phyloP scores from a whole-genome alignment of 768 basidiomycete genomes.

The Suillus lakei region DNA sequence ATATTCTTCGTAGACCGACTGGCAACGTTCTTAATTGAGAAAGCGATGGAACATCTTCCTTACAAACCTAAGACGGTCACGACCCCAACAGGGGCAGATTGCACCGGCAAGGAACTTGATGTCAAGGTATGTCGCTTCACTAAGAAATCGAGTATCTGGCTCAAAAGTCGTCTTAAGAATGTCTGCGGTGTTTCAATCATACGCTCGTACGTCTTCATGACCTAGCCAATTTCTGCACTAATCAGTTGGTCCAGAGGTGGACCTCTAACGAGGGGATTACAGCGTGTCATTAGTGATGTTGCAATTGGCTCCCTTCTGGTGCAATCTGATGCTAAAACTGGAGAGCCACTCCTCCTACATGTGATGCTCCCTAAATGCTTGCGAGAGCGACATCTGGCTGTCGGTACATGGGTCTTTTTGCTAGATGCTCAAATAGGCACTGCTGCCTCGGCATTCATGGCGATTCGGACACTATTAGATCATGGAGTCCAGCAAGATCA shows the following conservation, averaged over 20 bases:
- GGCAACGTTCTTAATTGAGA: slow-evolving; percentile 83
- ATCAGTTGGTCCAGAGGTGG: slow-evolving; percentile 64
- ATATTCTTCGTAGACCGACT: slow-evolving; percentile 91
- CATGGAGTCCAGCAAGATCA: slow-evolving; percentile 85
- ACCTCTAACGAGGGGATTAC: slow-evolving; percentile 89
- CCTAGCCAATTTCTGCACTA: slow-evolving; percentile 9
- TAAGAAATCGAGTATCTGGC: neutral
- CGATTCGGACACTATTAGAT: slow-evolving; percentile 90
- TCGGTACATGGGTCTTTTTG: slow-evolving; percentile 80
- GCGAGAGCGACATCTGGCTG: slow-evolving; percentile 65
- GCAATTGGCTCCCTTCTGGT: slow-evolving; percentile 89
- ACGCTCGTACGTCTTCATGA: slow-evolving; percentile 65
- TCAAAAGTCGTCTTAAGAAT: slow-evolving; percentile 44
- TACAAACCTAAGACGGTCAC: slow-evolving; percentile 60
- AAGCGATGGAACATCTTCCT: slow-evolving; percentile 83
- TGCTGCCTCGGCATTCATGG: slow-evolving; percentile 93
- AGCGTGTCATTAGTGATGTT: slow-evolving; percentile 84
- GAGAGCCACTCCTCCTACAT: slow-evolving; percentile 89
- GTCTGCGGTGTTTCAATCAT: slow-evolving; percentile 90
- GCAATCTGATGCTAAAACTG: slow-evolving; percentile 82
- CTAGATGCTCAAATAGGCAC: slow-evolving; percentile 97
- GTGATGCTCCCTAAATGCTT: slow-evolving; percentile 77
- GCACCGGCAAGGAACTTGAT: slow-evolving; percentile 64
- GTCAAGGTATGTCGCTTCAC: slow-evolving; percentile 49
- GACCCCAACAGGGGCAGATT: slow-evolving; percentile 67